Base-by-base conservation (phyloP, 352 stramenopile genomes). In the Phytophthora pisi region DNA sequence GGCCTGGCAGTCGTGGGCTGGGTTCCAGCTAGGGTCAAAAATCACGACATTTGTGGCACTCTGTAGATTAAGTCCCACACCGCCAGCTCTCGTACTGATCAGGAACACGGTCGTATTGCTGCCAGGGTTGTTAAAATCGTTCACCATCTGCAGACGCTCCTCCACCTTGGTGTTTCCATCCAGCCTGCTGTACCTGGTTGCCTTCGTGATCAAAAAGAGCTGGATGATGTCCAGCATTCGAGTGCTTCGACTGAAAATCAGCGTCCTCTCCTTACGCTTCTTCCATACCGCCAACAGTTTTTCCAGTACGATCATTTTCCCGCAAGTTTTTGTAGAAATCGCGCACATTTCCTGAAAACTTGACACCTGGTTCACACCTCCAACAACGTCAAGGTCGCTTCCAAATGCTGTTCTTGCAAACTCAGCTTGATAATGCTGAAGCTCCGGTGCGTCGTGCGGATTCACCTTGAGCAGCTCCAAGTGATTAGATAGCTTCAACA, bases 21-120 rank as follows among this genome's bases (percentile, higher is more conserved):
- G 90, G 60, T 97, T 97, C 90, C 90, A 97, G 26, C 81, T 91
- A 16, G 90, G 90, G 51, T 96, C 90, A 66, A 96, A 94, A 23
- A 97, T 86, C 0, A 96, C 87, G 10, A 97, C 90, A 57, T 94
- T 93, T 10, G 84, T 90, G 5, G 89, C 89, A 51, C 74, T 89
- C 16, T 86, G 89, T 10, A 96, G 66, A 46, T 92, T 95, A 3
- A 96, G 62, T 0, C 88, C 89, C 3, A 94, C 69, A 4, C 84
- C 86, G n/a, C 85, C 88, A 51, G 87, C 87, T 40, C 74, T 84
- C 5, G 84, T 95, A 56, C 83, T 93, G 58, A 95, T 91, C 38
- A 95, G 55, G 51, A 95, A 95, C 18, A 95, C 83, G 8, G 77
- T 82, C 1, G 79, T 74, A 16, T 75, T 82, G 46, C 78, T 88